These are phyloP conservation scores for Cladosporium velox DNA, from an alignment of 2,329 filamentous ascomycete species.

Conservation along the genomic window DNA sequence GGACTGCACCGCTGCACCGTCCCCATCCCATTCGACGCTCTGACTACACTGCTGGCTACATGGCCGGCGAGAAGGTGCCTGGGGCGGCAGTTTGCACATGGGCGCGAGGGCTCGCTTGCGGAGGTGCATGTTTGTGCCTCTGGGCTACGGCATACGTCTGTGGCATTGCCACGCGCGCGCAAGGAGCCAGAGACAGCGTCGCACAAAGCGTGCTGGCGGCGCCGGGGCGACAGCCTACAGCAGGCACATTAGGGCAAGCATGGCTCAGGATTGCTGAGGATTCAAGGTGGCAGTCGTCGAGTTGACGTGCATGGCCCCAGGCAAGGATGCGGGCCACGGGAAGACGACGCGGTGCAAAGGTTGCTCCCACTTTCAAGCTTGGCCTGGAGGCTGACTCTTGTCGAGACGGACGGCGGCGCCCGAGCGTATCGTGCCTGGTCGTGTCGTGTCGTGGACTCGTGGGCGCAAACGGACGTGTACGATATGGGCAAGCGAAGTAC, in stretches of 20 bases:
- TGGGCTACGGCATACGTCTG: background rate
- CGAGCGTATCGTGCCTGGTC: background rate
- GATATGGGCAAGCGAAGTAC: background rate
- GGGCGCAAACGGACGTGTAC: background rate
- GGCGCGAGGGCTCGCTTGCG: slow-evolving; percentile 14
- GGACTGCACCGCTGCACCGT: slow-evolving; percentile 13
- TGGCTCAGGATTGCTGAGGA: slow-evolving; percentile 1
- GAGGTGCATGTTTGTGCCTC: background rate
- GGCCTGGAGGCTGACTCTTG: background rate
- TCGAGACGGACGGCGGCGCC: slow-evolving; percentile 16
- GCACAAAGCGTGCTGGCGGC: slow-evolving; percentile 13
- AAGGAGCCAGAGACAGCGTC: background rate
- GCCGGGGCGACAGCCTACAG: background rate
- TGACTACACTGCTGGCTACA: slow-evolving; percentile 3
- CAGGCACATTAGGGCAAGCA: background rate
- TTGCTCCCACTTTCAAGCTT: background rate
- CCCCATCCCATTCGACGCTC: slow-evolving; percentile 4
- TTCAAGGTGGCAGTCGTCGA: slow-evolving; percentile 7
- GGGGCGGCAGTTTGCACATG: background rate
- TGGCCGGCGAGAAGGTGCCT: background rate
- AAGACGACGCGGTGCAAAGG: slow-evolving; percentile 6
- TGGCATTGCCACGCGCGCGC: slow-evolving; percentile 16
- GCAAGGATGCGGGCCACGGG: slow-evolving; percentile 15
- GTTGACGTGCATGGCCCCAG: slow-evolving; percentile 19
- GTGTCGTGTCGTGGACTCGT: background rate